phyloP scores from a whole-genome alignment of 108 stramenopile species.

The Pseudonitzschia multiseries region DNA sequence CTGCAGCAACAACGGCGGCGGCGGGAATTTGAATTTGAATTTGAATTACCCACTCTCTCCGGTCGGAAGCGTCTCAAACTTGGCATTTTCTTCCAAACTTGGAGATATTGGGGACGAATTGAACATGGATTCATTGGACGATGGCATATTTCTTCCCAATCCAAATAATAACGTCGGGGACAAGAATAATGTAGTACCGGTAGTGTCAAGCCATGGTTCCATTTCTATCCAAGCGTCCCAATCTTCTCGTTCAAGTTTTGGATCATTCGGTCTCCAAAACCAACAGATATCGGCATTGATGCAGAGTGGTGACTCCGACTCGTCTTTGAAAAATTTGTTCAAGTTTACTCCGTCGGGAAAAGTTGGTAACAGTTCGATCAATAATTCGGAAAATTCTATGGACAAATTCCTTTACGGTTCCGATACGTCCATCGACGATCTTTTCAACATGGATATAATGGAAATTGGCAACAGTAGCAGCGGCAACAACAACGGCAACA shows the following conservation, averaged over 20 bases:
- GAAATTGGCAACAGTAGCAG: neutral
- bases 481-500: neutral
- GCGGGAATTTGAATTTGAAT: neutral
- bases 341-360: neutral
- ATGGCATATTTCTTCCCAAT: neutral
- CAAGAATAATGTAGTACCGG: neutral
- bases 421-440: neutral
- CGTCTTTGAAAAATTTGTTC: neutral
- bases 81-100: slow-evolving; percentile 6
- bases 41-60: neutral
- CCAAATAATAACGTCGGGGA: neutral
- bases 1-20: neutral
- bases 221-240: neutral
- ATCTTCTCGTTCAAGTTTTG: neutral
- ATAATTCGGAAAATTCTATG: neutral
- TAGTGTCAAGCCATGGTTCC: neutral
- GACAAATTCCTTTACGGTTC: neutral
- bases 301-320: neutral
- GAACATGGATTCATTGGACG: neutral
- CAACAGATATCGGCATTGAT: neutral
- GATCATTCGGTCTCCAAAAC: neutral
- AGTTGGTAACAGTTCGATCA: neutral
- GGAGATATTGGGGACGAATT: slow-evolving; percentile 14
- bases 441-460: neutral
- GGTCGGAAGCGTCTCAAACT: neutral